Conservation (phyloP, 2,329 filamentous ascomycete genomes). For the Fusarium dlaminii region DNA sequence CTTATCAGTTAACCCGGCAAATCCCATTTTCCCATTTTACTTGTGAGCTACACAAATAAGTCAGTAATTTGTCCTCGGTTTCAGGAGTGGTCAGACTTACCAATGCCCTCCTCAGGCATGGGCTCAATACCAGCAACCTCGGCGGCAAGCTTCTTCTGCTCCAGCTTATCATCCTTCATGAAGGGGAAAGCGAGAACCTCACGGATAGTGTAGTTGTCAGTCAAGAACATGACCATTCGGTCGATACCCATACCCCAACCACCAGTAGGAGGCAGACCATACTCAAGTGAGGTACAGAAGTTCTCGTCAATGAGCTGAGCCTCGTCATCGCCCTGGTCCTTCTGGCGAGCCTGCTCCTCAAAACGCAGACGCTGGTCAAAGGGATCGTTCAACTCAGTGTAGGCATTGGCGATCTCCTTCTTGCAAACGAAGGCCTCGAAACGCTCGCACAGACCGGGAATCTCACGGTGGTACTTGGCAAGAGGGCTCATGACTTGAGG, state of each 20-base stretch:
- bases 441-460: constrained; percentile 89
- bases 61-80: constrained; percentile 9
- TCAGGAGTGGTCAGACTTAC: constrained; percentile 23
- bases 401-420: constrained; percentile 91
- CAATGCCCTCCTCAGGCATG: constrained; percentile 41
- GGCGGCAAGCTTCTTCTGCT: constrained; percentile 61
- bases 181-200: constrained; percentile 97
- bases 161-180: constrained; percentile 79
- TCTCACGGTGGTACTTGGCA: constrained; percentile 90
- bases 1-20: constrained; percentile 3
- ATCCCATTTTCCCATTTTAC: constrained; percentile 24
- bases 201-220: constrained; percentile 92
- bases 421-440: constrained; percentile 90
- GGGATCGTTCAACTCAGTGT: constrained; percentile 93
- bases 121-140: constrained; percentile 43
- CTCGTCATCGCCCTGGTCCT: constrained; percentile 96
- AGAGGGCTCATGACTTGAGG: constrained; percentile 82
- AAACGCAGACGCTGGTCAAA: constrained; percentile 88
- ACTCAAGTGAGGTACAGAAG: constrained; percentile 90
- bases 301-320: constrained; percentile 96
- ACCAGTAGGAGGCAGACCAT: constrained; percentile 90
- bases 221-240: constrained; percentile 93
- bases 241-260: constrained; percentile 98
- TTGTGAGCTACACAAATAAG: constrained; percentile 33
- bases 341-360: constrained; percentile 95